Percentiles rank a stretch among this genome's conserved stretches.
Conservation (phyloP, 768 basidiomycete genomes). For the Tephrocybe sp. region DNA sequence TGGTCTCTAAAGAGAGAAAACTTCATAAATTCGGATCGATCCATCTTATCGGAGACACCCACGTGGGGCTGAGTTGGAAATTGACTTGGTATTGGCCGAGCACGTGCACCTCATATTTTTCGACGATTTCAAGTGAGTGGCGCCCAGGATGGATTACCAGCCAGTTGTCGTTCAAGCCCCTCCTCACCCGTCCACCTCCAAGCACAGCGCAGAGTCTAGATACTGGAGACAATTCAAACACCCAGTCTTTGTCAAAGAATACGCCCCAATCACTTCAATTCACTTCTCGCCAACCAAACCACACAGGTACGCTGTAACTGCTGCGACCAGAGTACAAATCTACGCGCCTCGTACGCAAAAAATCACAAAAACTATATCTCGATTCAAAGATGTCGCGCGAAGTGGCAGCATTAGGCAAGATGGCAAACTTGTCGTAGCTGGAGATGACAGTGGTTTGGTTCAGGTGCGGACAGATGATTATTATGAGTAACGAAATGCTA, state of each 20-base stretch:
- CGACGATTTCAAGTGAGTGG: neutral
- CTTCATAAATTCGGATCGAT: slow-evolving; percentile 29
- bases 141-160: slow-evolving; percentile 86
- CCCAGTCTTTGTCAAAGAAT: slow-evolving; percentile 96
- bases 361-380: slow-evolving; percentile 91
- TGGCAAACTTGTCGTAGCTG: slow-evolving; percentile 93
- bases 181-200: slow-evolving; percentile 49
- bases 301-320: slow-evolving; percentile 94
- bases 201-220: slow-evolving; percentile 72
- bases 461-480: slow-evolving; percentile 44
- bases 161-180: slow-evolving; percentile 69
- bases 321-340: slow-evolving; percentile 90
- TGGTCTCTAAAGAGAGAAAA: slow-evolving; percentile 18
- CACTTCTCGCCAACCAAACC: slow-evolving; percentile 89
- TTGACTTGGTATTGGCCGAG: slow-evolving; percentile 13
- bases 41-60: slow-evolving; percentile 30
- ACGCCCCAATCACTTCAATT: slow-evolving; percentile 91
- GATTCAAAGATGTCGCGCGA: slow-evolving; percentile 95
- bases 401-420: slow-evolving; percentile 88
- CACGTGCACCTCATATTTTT: slow-evolving; percentile 22
- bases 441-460: slow-evolving; percentile 90
- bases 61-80: slow-evolving; percentile 16
- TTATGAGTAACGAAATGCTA: too few relatives aligned
- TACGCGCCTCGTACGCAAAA: slow-evolving; percentile 97
- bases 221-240: slow-evolving; percentile 88